Percentiles rank a stretch among this genome's conserved stretches.
Evolutionary conservation across 2,329 filamentous ascomycete species (phyloP).

Genomic region (Talaromyces sp.): DNA sequence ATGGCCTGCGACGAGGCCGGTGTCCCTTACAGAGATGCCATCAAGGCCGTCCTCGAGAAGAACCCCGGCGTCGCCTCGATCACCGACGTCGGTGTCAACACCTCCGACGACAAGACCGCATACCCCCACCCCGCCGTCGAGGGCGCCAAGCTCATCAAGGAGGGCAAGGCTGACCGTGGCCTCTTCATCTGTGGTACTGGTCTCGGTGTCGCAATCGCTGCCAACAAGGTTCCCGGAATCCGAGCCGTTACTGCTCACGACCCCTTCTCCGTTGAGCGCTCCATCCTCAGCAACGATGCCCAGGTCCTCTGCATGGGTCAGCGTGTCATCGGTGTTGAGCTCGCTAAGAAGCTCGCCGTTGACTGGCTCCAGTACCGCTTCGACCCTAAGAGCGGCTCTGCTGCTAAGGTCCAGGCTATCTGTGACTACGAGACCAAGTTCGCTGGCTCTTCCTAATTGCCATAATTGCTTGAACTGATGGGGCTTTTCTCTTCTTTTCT

Average conservation of each 20-base stretch:
- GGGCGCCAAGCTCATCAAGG: conserved; percentile 61
- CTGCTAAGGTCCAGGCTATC: conserved; percentile 60
- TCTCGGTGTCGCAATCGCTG: conserved; percentile 82
- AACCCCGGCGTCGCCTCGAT: conserved; percentile 69
- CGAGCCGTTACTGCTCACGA: conserved; percentile 89
- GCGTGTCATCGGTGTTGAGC: conserved; percentile 77
- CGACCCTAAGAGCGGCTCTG: conserved; percentile 67
- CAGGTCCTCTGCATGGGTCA: conserved; percentile 88
- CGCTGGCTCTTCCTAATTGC: conserved; percentile 20
- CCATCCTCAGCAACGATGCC: conserved; percentile 80
- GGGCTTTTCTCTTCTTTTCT: conserved; percentile 1
- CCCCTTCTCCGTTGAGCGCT: conserved; percentile 78
- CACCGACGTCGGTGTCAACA: conserved; percentile 73
- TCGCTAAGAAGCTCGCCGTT: conserved; percentile 73
- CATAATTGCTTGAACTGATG: background rate
- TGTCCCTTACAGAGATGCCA: conserved; percentile 74
- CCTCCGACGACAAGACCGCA: conserved; percentile 71
- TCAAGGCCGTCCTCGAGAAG: conserved; percentile 71
- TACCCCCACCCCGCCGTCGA: conserved; percentile 79
- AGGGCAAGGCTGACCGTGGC: conserved; percentile 69
- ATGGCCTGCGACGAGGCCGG: conserved; percentile 73
- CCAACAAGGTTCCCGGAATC: conserved; percentile 84
- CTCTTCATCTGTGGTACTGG: conserved; percentile 82
- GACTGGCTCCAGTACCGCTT: conserved; percentile 88
- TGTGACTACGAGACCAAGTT: conserved; percentile 47